Base-by-base conservation (phyloP, 352 stramenopile species). In the Pythium aquatile region DNA sequence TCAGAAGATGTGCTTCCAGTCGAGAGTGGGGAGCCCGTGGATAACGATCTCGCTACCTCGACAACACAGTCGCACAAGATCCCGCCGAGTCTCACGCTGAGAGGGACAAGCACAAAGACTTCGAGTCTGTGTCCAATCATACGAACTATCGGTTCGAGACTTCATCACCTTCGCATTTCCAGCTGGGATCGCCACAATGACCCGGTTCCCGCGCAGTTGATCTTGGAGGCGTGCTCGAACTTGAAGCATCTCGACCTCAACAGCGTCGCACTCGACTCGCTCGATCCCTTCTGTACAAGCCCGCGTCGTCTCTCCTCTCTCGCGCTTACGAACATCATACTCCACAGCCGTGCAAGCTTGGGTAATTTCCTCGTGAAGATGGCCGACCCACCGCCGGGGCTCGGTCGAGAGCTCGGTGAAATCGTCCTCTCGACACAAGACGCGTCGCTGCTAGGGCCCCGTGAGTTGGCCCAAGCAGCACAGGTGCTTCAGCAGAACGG, bases 181-280 rank as follows among this genome's bases (percentile, higher is more conserved):
- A 24, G 20, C 20, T 9, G 35, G 44, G n/a, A 49, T 8, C 9
- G 17, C 4, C 61, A 55, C 1, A 46, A 57, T 7, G 17, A 17
- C 1, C 37, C 24, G 0, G 42, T 40, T 5, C 55, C 54, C 1
- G 53, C 53, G 4, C n/a, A 5, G 32, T 62, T 58, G 30, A 58
- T 68, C 32, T 16, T 68, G 13, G 16, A 30, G 20, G 33, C 32
- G 33, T 68, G 61, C 44, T 30, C 54, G 6, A 57, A 49, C 26
- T 48, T 68, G n/a, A 46, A 51, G 44, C 53, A 52, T 30, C 54
- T 68, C 24, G 61, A 68, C 17, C 53, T 68, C 9, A 58, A 53
- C 53, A 62, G 62, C 46, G 54, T 68, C 33, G 16, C 26, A 2
- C 61, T 68, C 42, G 44, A 62, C 16, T 62, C 61, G 2, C 48